A percentile compares a stretch with the other conserved stretches of the same genome.
Evolutionary conservation across 495 filamentous ascomycete species (phyloP).

Genomic region (Penicillium atrosanguineum): DNA sequence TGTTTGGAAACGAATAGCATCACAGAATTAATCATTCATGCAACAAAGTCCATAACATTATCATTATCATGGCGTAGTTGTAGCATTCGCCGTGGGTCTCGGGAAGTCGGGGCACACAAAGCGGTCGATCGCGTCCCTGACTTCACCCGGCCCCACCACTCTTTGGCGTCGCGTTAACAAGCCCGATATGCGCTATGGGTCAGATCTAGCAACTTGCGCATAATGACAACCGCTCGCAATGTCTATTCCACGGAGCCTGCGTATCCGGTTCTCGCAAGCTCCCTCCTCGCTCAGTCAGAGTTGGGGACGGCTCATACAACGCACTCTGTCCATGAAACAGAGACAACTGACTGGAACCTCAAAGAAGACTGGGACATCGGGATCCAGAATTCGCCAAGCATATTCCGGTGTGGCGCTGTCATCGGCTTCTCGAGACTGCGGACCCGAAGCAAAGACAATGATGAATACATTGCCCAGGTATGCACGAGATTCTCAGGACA

Average conservation of each 20-base stretch:
- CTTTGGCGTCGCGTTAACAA: background rate
- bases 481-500: background rate
- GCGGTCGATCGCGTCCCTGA: slow-evolving; percentile 9
- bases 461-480: slow-evolving; percentile 38
- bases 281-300: slow-evolving; percentile 19
- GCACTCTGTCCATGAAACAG: background rate
- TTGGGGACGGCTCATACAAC: background rate
- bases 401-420: slow-evolving; percentile 35
- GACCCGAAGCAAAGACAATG: slow-evolving; percentile 21
- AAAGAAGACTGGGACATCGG: slow-evolving; percentile 27
- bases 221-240: slow-evolving; percentile 14
- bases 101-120: slow-evolving; percentile 7
- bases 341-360: slow-evolving; percentile 30
- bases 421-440: slow-evolving; percentile 41
- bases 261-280: slow-evolving; percentile 35
- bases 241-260: slow-evolving; percentile 34
- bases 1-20: slow-evolving; percentile 20
- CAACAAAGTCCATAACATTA: background rate
- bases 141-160: slow-evolving; percentile 1
- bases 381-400: slow-evolving; percentile 9
- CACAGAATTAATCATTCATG: background rate
- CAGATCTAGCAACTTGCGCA: background rate
- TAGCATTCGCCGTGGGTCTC: background rate
- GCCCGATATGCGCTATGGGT: background rate
- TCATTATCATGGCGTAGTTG: background rate